These are phyloP conservation scores for Chaetomium sp. DNA, from an alignment of 2,329 filamentous ascomycete species.

Conservation along the genomic window DNA sequence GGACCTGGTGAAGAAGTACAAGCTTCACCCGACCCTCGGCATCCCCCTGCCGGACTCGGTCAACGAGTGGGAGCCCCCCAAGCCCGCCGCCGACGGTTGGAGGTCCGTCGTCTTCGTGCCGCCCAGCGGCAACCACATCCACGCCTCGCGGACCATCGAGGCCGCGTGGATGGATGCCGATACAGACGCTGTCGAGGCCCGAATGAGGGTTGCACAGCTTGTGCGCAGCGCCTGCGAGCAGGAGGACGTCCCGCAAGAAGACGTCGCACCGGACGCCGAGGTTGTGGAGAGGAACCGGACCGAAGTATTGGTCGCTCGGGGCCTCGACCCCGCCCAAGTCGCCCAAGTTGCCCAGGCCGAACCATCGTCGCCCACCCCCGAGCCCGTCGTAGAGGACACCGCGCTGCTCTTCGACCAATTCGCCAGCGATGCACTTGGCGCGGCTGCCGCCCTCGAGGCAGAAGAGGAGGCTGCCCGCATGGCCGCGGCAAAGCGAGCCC, in stretches of 20 bases:
- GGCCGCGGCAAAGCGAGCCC: conserved; percentile 30
- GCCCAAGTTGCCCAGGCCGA: conserved; percentile 3
- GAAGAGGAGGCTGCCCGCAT: conserved; percentile 32
- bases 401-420: conserved; percentile 26
- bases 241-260: conserved; percentile 34
- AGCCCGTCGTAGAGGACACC: conserved; percentile 16
- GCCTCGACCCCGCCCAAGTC: conserved; percentile 30
- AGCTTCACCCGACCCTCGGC: conserved; percentile 57
- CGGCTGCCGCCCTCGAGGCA: conserved; percentile 30
- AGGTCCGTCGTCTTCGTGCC: conserved; percentile 32
- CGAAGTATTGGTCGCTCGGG: conserved; percentile 26
- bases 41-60: conserved; percentile 53
- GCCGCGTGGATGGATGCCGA: conserved; percentile 31
- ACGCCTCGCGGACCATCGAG: conserved; percentile 35
- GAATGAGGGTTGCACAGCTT: conserved; percentile 30
- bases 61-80: conserved; percentile 37
- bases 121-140: conserved; percentile 30
- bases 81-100: conserved; percentile 27
- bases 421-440: conserved; percentile 28
- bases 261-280: conserved; percentile 33
- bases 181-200: conserved; percentile 27
- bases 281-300: conserved; percentile 29
- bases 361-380: conserved; percentile 13
- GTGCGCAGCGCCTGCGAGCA: conserved; percentile 34
- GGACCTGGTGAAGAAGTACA: conserved; percentile 51